Conservation (phyloP, 495 filamentous ascomycete genomes). For the Penicillium maclennaniae region DNA sequence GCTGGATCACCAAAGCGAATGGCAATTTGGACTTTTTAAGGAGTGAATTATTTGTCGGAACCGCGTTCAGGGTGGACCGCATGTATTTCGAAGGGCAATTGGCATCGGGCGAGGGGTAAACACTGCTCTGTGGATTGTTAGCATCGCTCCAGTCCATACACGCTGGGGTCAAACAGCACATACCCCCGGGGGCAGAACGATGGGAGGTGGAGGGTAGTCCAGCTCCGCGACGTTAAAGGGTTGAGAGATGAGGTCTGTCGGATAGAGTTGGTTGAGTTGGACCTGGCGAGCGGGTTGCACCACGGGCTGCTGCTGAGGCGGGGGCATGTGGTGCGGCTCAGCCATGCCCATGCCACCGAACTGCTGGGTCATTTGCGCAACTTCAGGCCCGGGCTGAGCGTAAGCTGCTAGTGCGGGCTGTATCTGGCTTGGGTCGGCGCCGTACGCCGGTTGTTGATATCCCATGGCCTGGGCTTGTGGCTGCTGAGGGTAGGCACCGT, state of each 20-base stretch:
- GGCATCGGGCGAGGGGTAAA: conserved; percentile 85
- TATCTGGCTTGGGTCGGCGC: conserved; percentile 40
- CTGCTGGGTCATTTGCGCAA: conserved; percentile 75
- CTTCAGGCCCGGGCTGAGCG: conserved; percentile 48
- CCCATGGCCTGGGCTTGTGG: conserved; percentile 39
- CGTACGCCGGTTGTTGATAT: conserved; percentile 56
- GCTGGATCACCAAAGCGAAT: conserved; percentile 93
- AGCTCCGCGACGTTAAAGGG: conserved; percentile 92
- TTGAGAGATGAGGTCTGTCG: conserved; percentile 84
- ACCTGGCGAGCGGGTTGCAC: conserved; percentile 51
- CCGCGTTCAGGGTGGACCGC: conserved; percentile 88
- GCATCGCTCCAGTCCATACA: conserved; percentile 14
- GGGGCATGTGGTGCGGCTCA: conserved; percentile 52
- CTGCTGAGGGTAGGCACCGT: conserved; percentile 57
- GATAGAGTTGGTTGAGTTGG: conserved; percentile 81
- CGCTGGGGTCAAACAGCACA: conserved; percentile 29
- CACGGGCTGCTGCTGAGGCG: conserved; percentile 45
- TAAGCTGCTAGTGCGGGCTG: conserved; percentile 65
- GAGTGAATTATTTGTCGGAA: conserved; percentile 84
- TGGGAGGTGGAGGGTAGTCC: conserved; percentile 86
- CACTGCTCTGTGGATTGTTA: conserved; percentile 64
- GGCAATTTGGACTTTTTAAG: conserved; percentile 96
- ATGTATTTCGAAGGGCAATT: conserved; percentile 95
- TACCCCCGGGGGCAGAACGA: conserved; percentile 88
- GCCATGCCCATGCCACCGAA: conserved; percentile 78